Evolutionary conservation across 1,284 basidiomycete genomes (phyloP).

Genomic region (Trichosporon inkin): DNA sequence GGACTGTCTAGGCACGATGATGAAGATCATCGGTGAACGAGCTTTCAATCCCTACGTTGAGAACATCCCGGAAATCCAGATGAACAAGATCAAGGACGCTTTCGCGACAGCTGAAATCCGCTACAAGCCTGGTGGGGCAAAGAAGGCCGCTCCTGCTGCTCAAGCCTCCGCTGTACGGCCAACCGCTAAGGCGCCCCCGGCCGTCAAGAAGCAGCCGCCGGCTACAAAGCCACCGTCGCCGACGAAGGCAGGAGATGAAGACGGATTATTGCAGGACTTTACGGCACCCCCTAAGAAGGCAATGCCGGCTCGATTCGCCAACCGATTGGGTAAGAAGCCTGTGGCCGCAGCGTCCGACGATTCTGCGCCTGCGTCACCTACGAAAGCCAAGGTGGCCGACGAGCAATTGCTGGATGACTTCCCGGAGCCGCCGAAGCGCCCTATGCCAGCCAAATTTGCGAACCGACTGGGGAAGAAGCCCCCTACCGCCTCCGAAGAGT

Average conservation of each 20-base stretch:
- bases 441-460: constrained; percentile 35
- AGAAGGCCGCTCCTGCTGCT: constrained; percentile 51
- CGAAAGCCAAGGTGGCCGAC: constrained; percentile 29
- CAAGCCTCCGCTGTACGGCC: constrained; percentile 48
- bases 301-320: constrained; percentile 1
- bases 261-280: constrained; percentile 11
- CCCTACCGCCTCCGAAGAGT: constrained; percentile 3
- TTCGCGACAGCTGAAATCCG: constrained; percentile 83
- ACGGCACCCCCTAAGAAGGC: constrained; percentile 9
- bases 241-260: not conserved
- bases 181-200: constrained; percentile 52
- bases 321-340: constrained; percentile 10
- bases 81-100: constrained; percentile 90
- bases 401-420: constrained; percentile 28
- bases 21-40: constrained; percentile 96
- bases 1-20: constrained; percentile 78
- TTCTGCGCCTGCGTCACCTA: constrained; percentile 23
- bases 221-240: not conserved
- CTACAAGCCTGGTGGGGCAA: constrained; percentile 64
- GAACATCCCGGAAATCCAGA: constrained; percentile 78
- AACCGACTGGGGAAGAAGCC: constrained; percentile 5
- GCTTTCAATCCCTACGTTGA: constrained; percentile 86
- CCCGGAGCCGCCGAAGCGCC: constrained; percentile 26
- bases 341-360: constrained; percentile 2
- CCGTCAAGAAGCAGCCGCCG: constrained; percentile 53